Percentiles rank a stretch among this genome's conserved stretches.
Evolutionary conservation across 2,329 filamentous ascomycete species (phyloP).

Genomic region (Chaetomium strumarium): DNA sequence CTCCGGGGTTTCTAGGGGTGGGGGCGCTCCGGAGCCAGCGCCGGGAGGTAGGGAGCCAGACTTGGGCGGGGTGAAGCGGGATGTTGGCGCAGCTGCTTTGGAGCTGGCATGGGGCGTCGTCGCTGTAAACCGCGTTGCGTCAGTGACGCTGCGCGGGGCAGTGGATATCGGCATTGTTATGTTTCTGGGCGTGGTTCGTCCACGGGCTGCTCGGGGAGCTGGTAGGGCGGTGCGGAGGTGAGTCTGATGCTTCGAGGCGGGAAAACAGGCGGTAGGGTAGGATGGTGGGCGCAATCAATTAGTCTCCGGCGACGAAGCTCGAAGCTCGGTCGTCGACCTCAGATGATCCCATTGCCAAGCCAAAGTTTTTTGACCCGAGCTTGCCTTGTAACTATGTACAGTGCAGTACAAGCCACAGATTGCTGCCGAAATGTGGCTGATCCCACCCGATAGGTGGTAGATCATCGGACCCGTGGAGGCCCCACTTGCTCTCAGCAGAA

Average conservation of each 20-base stretch:
- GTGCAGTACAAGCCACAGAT: constrained; percentile 2
- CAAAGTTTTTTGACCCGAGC: constrained; percentile 18
- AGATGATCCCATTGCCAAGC: constrained; percentile 21
- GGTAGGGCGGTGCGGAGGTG: not conserved
- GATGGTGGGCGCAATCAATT: not conserved
- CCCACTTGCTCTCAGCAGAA: constrained; percentile 2
- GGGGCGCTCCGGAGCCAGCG: constrained; percentile 15
- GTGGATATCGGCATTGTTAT: constrained; percentile 12
- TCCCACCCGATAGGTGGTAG: not conserved
- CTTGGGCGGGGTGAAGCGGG: constrained; percentile 21
- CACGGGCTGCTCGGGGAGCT: not conserved
- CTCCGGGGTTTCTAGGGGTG: constrained; percentile 54
- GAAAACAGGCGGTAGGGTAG: not conserved
- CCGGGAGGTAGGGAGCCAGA: constrained; percentile 1
- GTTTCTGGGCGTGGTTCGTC: not conserved
- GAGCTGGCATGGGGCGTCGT: constrained; percentile 65
- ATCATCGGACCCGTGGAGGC: not conserved
- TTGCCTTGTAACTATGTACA: constrained; percentile 2
- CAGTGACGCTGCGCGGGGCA: constrained; percentile 61
- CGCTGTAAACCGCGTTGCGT: constrained; percentile 73
- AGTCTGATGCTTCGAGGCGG: not conserved
- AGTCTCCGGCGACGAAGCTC: not conserved
- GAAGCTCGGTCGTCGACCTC: constrained; percentile 15
- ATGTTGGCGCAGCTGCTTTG: constrained; percentile 38
- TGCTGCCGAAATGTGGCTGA: constrained; percentile 12